Evolutionary conservation across 139 green algal genomes (phyloP).

Genomic region (Coelastrella sp.): DNA sequence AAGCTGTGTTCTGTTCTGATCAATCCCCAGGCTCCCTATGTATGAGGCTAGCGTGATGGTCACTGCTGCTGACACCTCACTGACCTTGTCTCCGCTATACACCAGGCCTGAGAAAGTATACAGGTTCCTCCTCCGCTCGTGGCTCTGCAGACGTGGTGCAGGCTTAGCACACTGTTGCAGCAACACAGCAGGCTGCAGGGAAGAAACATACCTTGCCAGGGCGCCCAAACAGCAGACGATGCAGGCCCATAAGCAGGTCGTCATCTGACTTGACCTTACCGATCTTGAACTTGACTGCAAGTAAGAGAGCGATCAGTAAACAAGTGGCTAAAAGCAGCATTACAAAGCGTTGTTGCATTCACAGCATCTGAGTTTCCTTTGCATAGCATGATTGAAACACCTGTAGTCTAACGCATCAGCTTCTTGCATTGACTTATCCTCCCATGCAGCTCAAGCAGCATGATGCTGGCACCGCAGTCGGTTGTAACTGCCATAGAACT

Average conservation of each 20-base stretch:
- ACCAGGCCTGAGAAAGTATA: slow-evolving; percentile 75
- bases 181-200: neutral
- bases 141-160: slow-evolving; percentile 44
- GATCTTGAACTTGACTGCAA: slow-evolving; percentile 78
- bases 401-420: too few species aligned
- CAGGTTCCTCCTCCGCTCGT: slow-evolving; percentile 72
- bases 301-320: neutral
- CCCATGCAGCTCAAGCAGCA: too few species aligned
- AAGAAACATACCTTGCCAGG: slow-evolving; percentile 62
- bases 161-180: neutral
- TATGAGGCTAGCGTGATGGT: neutral
- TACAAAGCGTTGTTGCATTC: neutral
- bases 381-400: too few species aligned
- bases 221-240: slow-evolving; percentile 71
- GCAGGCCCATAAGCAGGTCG: slow-evolving; percentile 72
- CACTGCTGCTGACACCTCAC: slow-evolving; percentile 6
- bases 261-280: slow-evolving; percentile 70
- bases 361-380: too few species aligned
- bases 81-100: slow-evolving; percentile 59
- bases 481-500: too few species aligned
- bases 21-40: too few species aligned
- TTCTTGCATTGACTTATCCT: too few species aligned
- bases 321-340: neutral
- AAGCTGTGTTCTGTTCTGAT: too few species aligned
- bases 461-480: too few species aligned